Evolutionary conservation across 1,284 basidiomycete genomes (phyloP).

Genomic region (Trametes versicolor): DNA sequence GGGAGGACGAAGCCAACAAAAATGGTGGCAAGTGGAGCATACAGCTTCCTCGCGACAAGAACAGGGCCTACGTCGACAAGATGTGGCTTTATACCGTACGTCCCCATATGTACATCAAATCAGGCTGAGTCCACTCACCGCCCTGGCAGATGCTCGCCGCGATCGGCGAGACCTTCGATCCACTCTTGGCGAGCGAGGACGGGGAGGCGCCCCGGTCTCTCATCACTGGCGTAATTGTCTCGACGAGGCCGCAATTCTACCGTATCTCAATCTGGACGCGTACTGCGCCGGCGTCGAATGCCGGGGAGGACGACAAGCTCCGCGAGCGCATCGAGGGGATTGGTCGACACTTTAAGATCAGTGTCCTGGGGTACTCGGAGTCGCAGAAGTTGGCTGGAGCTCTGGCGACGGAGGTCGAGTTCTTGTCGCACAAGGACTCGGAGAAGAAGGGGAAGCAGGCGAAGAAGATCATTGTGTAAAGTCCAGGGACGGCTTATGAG

Average conservation of each 20-base stretch:
- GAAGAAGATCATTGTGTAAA: conserved; percentile 82
- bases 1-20: conserved; percentile 97
- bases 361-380: conserved; percentile 85
- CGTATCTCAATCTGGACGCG: conserved; percentile 98
- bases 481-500: conserved; percentile 16
- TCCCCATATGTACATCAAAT: not conserved
- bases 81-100: conserved; percentile 97
- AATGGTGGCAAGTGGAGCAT: conserved; percentile 99
- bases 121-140: not conserved
- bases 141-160: conserved; percentile 90
- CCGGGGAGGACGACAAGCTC: conserved; percentile 53
- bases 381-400: conserved; percentile 81
- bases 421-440: conserved; percentile 93
- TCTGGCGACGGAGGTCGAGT: conserved; percentile 93
- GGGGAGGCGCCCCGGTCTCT: conserved; percentile 68
- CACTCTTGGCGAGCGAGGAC: conserved; percentile 68
- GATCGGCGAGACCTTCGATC: conserved; percentile 96
- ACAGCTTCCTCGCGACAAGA: conserved; percentile 97
- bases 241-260: conserved; percentile 95
- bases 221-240: conserved; percentile 96
- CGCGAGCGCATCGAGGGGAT: conserved; percentile 69
- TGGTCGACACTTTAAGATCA: conserved; percentile 90
- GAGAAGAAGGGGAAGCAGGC: conserved; percentile 92
- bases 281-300: conserved; percentile 64
- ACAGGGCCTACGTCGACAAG: conserved; percentile 84